phyloP scores from a whole-genome alignment of 129 eudicot species.

The Lonicera japonica region DNA sequence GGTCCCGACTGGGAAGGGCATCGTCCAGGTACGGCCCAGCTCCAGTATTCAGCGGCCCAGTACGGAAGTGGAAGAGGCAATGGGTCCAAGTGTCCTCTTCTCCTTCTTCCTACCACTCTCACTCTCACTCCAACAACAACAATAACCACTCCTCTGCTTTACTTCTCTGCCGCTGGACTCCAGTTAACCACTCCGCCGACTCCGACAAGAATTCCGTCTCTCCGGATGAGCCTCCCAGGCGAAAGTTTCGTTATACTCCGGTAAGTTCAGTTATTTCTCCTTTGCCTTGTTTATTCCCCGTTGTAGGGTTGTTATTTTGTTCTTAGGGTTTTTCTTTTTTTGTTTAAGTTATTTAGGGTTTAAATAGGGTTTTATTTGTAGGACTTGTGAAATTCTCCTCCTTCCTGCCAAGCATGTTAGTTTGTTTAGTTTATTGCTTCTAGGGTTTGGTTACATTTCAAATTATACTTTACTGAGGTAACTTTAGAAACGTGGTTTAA shows the following conservation, averaged over 20 bases:
- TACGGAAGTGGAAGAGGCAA: slow-evolving; percentile 18
- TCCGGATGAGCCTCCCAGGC: slow-evolving; percentile 17
- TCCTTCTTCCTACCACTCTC: slow-evolving; percentile 1
- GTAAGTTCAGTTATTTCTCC: slow-evolving; percentile 2
- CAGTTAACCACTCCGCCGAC: slow-evolving; percentile 12
- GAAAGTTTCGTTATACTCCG: slow-evolving; percentile 34
- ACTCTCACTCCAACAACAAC: slow-evolving; percentile 1
- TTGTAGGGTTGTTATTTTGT: no score
- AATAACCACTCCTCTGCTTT: slow-evolving; percentile 15
- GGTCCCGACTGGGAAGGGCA: slow-evolving; percentile 15
- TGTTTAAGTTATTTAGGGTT: neutral
- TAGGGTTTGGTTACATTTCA: neutral
- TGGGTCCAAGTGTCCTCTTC: slow-evolving; percentile 15
- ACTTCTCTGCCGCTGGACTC: slow-evolving; percentile 27
- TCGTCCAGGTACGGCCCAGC: slow-evolving; percentile 16
- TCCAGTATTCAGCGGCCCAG: slow-evolving; percentile 13
- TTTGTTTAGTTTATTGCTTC: neutral
- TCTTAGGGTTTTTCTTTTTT: neutral
- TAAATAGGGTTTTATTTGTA: neutral
- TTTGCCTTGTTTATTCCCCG: neutral
- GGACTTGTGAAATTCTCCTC: neutral
- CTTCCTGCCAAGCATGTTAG: no score
- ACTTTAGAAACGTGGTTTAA: neutral
- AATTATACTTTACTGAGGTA: neutral
- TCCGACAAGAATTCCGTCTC: slow-evolving; percentile 2